These are phyloP conservation scores for Clarireedia sp. DNA, from an alignment of 2,329 filamentous ascomycete genomes.

Conservation along the genomic window DNA sequence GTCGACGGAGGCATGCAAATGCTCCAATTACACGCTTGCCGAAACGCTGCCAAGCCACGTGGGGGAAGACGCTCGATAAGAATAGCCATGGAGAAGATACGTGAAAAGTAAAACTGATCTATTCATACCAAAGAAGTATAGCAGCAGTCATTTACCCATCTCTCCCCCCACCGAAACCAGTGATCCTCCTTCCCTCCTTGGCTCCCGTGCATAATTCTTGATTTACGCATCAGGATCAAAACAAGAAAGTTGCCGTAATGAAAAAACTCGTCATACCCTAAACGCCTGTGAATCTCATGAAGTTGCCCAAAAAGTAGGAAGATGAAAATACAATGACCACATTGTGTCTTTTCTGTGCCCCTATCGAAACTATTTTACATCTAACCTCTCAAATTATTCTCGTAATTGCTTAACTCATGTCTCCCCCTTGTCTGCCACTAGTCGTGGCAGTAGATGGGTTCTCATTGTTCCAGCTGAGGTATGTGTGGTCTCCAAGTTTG, in stretches of 20 bases:
- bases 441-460: constrained; percentile 46
- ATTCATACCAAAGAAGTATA: background rate
- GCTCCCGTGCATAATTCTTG: background rate
- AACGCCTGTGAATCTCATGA: background rate
- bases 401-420: background rate
- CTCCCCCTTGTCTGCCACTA: constrained; percentile 44
- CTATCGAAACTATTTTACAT: background rate
- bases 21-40: no score
- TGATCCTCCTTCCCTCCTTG: background rate
- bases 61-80: no score
- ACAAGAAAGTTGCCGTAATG: background rate
- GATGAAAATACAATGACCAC: background rate
- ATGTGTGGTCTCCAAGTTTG: constrained; percentile 96
- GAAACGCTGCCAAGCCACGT: no score
- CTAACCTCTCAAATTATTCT: background rate
- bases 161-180: background rate
- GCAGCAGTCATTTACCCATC: background rate
- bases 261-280: background rate
- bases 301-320: background rate
- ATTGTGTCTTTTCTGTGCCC: background rate
- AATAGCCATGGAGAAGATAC: background rate
- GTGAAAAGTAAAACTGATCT: background rate
- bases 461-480: constrained; percentile 89
- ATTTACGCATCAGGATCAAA: background rate
- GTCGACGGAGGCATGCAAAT: no score